Conservation (phyloP, 2,329 filamentous ascomycete genomes). For the Colletotrichum sp. region DNA sequence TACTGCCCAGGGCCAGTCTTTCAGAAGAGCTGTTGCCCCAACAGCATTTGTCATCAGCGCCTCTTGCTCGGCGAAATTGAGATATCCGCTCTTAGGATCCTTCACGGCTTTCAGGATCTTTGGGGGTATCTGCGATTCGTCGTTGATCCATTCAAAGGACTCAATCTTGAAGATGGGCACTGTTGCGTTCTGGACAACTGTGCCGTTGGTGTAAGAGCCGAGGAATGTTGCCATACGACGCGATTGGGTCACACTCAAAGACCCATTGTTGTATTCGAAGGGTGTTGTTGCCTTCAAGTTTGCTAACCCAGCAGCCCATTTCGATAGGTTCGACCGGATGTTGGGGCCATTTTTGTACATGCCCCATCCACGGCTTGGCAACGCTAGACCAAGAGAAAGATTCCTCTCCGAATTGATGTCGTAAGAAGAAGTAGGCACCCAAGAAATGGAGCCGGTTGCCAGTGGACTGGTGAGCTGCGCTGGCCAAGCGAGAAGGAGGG, state of each 20-base stretch:
- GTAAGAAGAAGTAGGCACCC: not conserved
- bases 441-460: not conserved
- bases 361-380: too few relatives aligned
- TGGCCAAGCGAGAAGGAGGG: not conserved
- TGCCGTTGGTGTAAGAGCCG: not conserved
- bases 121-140: not conserved
- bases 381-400: too few relatives aligned
- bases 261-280: not conserved
- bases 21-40: not conserved
- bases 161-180: not conserved
- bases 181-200: not conserved
- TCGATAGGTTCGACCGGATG: accelerated
- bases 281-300: not conserved
- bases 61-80: accelerated
- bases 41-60: not conserved
- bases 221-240: not conserved
- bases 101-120: accelerated
- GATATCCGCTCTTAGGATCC: not conserved
- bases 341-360: not conserved
- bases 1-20: not conserved
- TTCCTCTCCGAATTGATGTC: too few relatives aligned
- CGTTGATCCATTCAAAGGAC: not conserved
- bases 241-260: not conserved
- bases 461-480: not conserved
- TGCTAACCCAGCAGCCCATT: not conserved